Base-by-base conservation (phyloP, 2,329 filamentous ascomycete species). In the Aschersonia sp. region DNA sequence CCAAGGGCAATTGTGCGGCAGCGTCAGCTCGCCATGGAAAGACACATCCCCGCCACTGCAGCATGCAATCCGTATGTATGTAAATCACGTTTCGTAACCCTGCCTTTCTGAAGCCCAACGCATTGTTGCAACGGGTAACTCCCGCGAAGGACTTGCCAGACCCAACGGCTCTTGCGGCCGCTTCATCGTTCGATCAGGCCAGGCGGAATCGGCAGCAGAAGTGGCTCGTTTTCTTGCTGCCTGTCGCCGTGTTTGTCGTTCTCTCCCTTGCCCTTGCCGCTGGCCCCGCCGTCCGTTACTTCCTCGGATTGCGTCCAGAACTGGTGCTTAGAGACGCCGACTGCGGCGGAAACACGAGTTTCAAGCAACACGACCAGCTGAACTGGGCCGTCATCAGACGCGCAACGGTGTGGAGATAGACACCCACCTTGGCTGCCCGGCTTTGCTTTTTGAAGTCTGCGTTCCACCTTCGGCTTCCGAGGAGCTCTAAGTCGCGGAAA, bases 331-430 rank as follows among this genome's bases (percentile, higher is more conserved):
- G 37, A 37, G 30, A 22, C 4, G 45, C 41, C 45, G 37, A 35
- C 40, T 39, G 32, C 12, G 31, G 10, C 46, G 35, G n/a, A 4
- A 37, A 9, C 30, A 35, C 46, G 43, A 46, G 46, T 46, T 50
- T 48, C 43, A 39, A 44, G 44, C 46, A 43, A 42, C 44, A 37
- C 35, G 41, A 60, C 63, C 62, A 64, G 62, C 62, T 65, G 62
- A 65, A 60, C 60, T 65, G 64, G 61, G 35, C 60, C 59, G 56
- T 60, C 63, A 55, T 54, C 37, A 52, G 49, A 41, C 52, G 47
- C 49, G 47, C 42, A 14, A 10, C 32, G 45, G 39, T 22, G 31
- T 37, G 45, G 35, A 12, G 35, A 37, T 12, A 12, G 12, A 12
- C 12, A 37, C 22, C 22, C 22, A 22, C 22, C 22, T 22, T 22